Evolutionary conservation across 2,329 filamentous ascomycete genomes (phyloP).

Genomic region (Alternaria hordeiaustralica): DNA sequence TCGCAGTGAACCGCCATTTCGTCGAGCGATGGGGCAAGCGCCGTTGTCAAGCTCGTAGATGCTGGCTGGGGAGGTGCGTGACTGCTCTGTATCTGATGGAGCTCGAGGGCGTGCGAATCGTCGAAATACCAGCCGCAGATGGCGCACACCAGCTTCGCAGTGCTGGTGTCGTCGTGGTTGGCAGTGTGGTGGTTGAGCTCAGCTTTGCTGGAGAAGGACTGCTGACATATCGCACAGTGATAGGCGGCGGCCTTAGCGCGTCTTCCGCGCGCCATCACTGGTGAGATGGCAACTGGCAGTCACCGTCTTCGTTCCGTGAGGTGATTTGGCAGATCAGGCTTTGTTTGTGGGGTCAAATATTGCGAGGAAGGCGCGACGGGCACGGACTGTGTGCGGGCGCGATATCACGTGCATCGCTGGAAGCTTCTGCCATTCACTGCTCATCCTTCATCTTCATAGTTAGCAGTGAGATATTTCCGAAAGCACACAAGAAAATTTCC

Average conservation of each 20-base stretch:
- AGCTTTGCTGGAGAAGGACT: constrained; percentile 19
- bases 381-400: constrained; percentile 1
- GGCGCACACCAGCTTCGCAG: constrained; percentile 9
- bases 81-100: constrained; percentile 18
- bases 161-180: constrained; percentile 13
- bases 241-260: neutral
- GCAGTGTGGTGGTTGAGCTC: constrained; percentile 21
- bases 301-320: neutral
- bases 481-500: neutral
- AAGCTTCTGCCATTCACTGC: neutral
- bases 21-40: neutral
- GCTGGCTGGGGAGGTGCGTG: constrained; percentile 7
- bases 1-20: constrained; percentile 12
- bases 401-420: neutral
- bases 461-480: neutral
- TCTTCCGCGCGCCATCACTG: neutral
- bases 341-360: constrained; percentile 6
- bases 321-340: neutral
- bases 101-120: constrained; percentile 29
- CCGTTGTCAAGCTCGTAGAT: neutral
- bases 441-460: neutral
- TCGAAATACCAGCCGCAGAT: constrained; percentile 22
- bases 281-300: neutral
- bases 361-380: constrained; percentile 1
- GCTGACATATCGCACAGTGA: constrained; percentile 27